Percentiles rank a stretch among this genome's conserved stretches.
These are phyloP conservation scores for Lyophyllum atratum DNA, from an alignment of 768 basidiomycete species.

Conservation along the genomic window DNA sequence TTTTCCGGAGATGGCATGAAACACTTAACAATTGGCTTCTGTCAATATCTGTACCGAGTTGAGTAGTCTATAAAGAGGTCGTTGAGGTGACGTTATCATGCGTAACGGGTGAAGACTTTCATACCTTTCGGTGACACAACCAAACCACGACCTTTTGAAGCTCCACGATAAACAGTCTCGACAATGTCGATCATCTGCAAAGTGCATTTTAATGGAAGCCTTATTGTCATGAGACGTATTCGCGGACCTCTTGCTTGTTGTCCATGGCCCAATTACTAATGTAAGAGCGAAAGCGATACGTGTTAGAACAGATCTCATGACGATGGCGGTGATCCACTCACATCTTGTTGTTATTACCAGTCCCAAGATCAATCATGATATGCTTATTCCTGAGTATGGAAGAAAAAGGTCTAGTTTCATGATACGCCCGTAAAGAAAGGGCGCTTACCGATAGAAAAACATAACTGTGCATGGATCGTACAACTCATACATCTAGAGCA, in stretches of 20 bases:
- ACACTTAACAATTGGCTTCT: neutral
- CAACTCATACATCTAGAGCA: slow-evolving; percentile 90
- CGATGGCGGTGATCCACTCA: slow-evolving; percentile 39
- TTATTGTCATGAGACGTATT: neutral
- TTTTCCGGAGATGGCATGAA: neutral
- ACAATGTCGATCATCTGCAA: slow-evolving; percentile 92
- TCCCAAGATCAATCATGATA: slow-evolving; percentile 99
- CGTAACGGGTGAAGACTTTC: slow-evolving; percentile 10
- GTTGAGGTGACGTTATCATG: neutral
- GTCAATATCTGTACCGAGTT: slow-evolving; percentile 43
- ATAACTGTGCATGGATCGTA: slow-evolving; percentile 97
- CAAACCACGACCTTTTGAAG: slow-evolving; percentile 95
- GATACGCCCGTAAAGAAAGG: neutral
- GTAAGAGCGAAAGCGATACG: neutral
- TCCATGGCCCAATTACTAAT: slow-evolving; percentile 97
- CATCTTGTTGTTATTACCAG: slow-evolving; percentile 99
- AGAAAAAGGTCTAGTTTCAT: slow-evolving; percentile 1
- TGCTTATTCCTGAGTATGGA: slow-evolving; percentile 79
- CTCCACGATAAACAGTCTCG: slow-evolving; percentile 97
- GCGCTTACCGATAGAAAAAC: slow-evolving; percentile 93
- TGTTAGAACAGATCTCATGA: slow-evolving; percentile 8
- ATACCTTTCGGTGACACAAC: slow-evolving; percentile 95
- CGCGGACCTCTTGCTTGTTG: slow-evolving; percentile 91
- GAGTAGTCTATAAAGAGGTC: slow-evolving; percentile 37
- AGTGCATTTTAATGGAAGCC: slow-evolving; percentile 1